phyloP scores from a whole-genome alignment of 139 green algal species.

The Trebouxia sp. region DNA sequence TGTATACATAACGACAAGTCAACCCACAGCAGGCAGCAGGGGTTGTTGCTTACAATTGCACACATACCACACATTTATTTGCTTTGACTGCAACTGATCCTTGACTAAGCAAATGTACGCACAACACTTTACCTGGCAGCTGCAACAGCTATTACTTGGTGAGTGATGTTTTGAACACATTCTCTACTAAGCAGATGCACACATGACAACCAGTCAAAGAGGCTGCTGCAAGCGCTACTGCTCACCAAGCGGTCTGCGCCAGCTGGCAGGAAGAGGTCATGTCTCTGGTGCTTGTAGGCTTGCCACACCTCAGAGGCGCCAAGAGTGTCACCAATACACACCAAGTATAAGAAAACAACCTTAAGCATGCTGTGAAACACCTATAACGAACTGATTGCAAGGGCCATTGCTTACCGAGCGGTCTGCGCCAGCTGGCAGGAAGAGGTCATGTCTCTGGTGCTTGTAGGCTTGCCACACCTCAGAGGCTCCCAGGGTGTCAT shows the following conservation, averaged over 20 bases:
- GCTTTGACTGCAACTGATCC: too few species aligned
- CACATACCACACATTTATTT: not conserved
- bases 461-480: conserved; percentile 80
- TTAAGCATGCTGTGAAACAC: not conserved
- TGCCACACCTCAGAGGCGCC: conserved; percentile 52
- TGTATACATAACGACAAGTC: not conserved
- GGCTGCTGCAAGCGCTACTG: not conserved
- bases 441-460: conserved; percentile 83
- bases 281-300: conserved; percentile 74
- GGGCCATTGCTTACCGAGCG: not conserved
- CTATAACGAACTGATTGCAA: not conserved
- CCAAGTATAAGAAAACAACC: not conserved
- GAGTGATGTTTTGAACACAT: not conserved
- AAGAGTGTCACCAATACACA: not conserved
- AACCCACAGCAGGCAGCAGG: not conserved
- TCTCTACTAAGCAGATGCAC: not conserved
- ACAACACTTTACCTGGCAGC: not conserved
- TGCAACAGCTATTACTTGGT: not conserved
- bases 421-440: conserved; percentile 69
- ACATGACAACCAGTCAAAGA: not conserved
- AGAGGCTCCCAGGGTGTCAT: conserved; percentile 54
- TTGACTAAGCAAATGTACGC: too few species aligned
- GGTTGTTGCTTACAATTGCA: not conserved
- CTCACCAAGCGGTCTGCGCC: conserved; percentile 39
- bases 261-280: conserved; percentile 87